Evolutionary conservation across 176 grass and related monocot species (phyloP).

Genomic region (Oryza glaberrima): DNA sequence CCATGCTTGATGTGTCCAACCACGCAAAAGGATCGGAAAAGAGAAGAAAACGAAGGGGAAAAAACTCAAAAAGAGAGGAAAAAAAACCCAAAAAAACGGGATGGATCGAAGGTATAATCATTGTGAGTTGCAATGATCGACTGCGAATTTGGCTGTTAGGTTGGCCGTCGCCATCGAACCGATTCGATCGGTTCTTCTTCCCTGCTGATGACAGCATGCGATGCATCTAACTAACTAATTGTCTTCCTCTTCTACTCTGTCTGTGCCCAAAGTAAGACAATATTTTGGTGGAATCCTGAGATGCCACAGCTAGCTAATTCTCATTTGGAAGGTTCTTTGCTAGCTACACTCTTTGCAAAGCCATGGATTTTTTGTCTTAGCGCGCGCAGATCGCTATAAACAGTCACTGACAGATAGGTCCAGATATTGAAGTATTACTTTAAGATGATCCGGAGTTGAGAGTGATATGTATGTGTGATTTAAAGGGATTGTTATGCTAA

Average conservation of each 20-base stretch:
- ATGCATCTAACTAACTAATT: constrained; percentile 15
- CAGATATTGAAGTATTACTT: no score
- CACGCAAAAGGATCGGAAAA: not conserved
- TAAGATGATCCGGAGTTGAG: not conserved
- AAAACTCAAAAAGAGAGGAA: no score
- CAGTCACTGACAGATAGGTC: not conserved
- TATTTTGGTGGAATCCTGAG: constrained; percentile 35
- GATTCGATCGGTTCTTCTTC: constrained; percentile 25
- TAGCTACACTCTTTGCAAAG: not conserved
- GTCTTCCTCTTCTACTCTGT: no score
- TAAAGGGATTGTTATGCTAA: not conserved
- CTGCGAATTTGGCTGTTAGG: constrained; percentile 36
- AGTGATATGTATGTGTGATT: not conserved
- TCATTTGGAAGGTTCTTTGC: not conserved
- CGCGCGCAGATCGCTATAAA: not conserved
- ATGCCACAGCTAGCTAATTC: constrained; percentile 52
- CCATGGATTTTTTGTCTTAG: not conserved
- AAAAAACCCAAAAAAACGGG: not conserved
- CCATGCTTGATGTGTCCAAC: constrained; percentile 9
- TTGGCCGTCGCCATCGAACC: constrained; percentile 49
- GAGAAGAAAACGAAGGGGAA: not conserved
- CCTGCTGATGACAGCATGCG: not conserved
- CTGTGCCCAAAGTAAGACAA: constrained; percentile 35
- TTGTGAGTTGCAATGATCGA: constrained; percentile 39
- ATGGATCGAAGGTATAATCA: constrained; percentile 30